Conservation (phyloP, 2,329 filamentous ascomycete genomes). For the Trichoderma koningii region DNA sequence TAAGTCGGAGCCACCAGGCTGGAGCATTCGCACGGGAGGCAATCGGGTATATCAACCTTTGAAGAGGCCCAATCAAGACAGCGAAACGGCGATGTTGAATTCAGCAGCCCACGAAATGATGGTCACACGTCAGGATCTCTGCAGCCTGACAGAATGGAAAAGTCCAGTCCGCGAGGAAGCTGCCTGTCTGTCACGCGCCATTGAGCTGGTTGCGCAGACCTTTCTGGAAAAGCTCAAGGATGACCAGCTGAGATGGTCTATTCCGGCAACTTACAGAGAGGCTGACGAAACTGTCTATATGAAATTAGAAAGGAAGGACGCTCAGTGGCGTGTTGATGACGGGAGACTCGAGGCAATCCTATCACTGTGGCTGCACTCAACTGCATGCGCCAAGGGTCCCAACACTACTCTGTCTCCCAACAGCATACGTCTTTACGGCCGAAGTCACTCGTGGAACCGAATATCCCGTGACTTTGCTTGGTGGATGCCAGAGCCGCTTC, state of each 20-base stretch:
- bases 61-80: rapidly evolving
- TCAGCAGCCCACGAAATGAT: background rate
- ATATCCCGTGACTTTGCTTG: background rate
- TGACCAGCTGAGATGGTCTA: background rate
- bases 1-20: no score
- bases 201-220: conserved; percentile 26
- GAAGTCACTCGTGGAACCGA: no score
- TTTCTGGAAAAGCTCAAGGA: background rate
- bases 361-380: conserved; percentile 37
- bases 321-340: conserved; percentile 31
- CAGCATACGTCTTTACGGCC: no score
- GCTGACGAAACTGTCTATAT: background rate
- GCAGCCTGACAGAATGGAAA: background rate
- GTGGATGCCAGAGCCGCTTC: conserved; percentile 23
- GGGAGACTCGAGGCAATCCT: conserved; percentile 36
- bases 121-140: rapidly evolving
- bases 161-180: conserved; percentile 10
- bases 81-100: no score
- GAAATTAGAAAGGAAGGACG: background rate
- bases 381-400: no score
- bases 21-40: background rate
- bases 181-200: conserved; percentile 28
- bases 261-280: background rate
- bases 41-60: background rate
- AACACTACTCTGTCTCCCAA: no score